Percentiles rank a stretch among this genome's conserved stretches.
phyloP scores from a whole-genome alignment of 495 filamentous ascomycete genomes.

The Collariella sp. region DNA sequence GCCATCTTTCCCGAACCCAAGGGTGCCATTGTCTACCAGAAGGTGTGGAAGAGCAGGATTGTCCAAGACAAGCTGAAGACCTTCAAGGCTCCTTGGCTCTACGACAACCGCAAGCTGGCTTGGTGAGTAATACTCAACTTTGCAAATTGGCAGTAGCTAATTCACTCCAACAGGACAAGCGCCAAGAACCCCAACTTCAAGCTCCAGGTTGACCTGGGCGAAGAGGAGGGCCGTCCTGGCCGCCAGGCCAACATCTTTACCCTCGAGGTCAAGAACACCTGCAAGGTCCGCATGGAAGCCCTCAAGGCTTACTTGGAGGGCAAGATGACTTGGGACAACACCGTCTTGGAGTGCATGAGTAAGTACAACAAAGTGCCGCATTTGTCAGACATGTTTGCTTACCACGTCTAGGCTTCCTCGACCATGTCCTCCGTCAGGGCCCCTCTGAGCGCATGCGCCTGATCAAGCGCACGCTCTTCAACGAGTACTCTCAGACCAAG shows the following conservation, averaged over 20 bases:
- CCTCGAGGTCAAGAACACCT: constrained; percentile 51
- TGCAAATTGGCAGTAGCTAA: constrained; percentile 15
- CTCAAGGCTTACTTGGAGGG: constrained; percentile 58
- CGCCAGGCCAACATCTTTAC: constrained; percentile 42
- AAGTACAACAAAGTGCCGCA: background rate
- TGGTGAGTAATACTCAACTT: constrained; percentile 48
- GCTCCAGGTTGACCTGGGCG: constrained; percentile 57
- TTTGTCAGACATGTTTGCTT: background rate
- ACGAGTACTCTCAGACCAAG: constrained; percentile 19
- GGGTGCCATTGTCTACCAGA: constrained; percentile 49
- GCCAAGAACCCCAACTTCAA: constrained; percentile 35
- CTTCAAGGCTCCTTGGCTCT: constrained; percentile 49
- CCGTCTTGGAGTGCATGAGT: constrained; percentile 70
- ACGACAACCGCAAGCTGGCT: constrained; percentile 68
- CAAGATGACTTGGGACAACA: constrained; percentile 48
- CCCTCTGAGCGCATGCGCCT: constrained; percentile 55
- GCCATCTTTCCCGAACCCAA: constrained; percentile 57
- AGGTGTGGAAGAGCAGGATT: constrained; percentile 59
- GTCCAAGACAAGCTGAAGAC: constrained; percentile 45
- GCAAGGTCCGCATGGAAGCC: constrained; percentile 52
- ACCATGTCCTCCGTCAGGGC: constrained; percentile 73
- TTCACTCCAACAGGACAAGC: constrained; percentile 23
- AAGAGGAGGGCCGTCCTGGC: constrained; percentile 38
- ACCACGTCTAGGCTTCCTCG: constrained; percentile 50
- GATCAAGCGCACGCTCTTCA: constrained; percentile 77